Conservation (phyloP, 208 protist genomes). For the Trypanosomatidae sp. region DNA sequence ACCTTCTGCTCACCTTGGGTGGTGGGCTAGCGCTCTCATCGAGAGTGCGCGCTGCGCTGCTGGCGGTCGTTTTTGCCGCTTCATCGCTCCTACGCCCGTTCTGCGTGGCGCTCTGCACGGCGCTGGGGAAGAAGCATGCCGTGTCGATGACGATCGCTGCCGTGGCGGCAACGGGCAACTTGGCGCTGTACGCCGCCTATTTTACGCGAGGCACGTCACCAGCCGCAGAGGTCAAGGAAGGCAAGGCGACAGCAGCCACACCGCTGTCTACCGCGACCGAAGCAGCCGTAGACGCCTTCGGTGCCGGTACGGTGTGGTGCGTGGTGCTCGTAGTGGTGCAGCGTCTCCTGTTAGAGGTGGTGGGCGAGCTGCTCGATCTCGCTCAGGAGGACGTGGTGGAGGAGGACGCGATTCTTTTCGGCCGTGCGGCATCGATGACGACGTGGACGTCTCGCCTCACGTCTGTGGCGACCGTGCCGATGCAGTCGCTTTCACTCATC, state of each 20-base stretch:
- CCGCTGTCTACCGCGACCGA: too few species aligned
- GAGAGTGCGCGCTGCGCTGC: not conserved
- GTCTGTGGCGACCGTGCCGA: slow-evolving; percentile 13
- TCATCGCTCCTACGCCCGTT: too few species aligned
- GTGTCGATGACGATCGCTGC: too few species aligned
- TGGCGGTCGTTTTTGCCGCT: too few species aligned
- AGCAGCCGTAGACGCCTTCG: too few species aligned
- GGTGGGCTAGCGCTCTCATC: slow-evolving; percentile 13
- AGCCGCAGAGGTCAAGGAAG: too few species aligned
- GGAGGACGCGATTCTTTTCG: slow-evolving; percentile 66
- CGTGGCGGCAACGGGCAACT: too few species aligned
- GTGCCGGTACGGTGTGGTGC: slow-evolving; percentile 9
- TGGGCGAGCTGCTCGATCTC: slow-evolving; percentile 9
- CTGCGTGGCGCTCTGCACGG: too few species aligned
- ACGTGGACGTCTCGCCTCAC: slow-evolving; percentile 18
- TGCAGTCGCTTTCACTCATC: slow-evolving; percentile 29
- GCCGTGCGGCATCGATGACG: slow-evolving; percentile 23
- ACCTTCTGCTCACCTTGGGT: slow-evolving; percentile 18
- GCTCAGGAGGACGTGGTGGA: slow-evolving; percentile 40
- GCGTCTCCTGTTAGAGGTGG: slow-evolving; percentile 16
- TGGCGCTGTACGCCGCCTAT: too few species aligned
- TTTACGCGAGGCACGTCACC: too few species aligned
- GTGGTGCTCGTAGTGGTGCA: slow-evolving; percentile 11
- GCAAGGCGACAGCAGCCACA: too few species aligned
- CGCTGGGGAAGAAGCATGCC: too few species aligned